Conservation (phyloP, 2,329 filamentous ascomycete genomes). For the Fusarium heterosporum region DNA sequence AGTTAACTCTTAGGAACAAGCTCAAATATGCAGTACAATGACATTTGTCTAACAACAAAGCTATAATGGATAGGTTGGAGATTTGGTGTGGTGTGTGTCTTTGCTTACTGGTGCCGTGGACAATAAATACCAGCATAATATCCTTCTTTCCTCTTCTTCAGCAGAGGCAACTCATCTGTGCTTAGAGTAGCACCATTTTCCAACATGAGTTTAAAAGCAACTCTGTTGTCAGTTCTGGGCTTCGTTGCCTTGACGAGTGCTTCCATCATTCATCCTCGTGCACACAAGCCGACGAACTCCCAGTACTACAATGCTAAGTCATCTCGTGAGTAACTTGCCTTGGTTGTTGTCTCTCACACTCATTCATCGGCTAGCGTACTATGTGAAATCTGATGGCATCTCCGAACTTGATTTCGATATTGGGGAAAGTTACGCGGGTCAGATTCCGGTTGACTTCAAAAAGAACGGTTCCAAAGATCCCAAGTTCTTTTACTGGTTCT, state of each 20-base stretch:
- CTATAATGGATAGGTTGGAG: no score
- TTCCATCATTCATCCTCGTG: neutral
- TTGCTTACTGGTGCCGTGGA: neutral
- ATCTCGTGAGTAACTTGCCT: neutral
- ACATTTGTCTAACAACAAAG: neutral
- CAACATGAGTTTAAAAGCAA: slow-evolving; percentile 10
- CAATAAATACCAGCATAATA: neutral
- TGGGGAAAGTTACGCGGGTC: slow-evolving; percentile 19
- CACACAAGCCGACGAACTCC: slow-evolving; percentile 1
- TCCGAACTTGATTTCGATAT: slow-evolving; percentile 12
- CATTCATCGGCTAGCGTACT: neutral
- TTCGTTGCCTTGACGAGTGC: slow-evolving; percentile 12
- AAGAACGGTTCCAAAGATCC: slow-evolving; percentile 21
- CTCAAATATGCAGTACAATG: neutral
- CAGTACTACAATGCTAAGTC: slow-evolving; percentile 24
- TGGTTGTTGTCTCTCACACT: accelerated
- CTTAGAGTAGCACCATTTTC: neutral
- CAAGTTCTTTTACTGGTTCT: slow-evolving; percentile 43
- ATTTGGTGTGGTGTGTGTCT: no score
- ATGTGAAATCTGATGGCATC: slow-evolving; percentile 1
- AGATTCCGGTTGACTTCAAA: slow-evolving; percentile 26
- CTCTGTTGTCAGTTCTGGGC: slow-evolving; percentile 1
- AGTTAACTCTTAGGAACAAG: neutral
- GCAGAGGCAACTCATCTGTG: neutral
- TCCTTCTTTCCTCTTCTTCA: neutral